A percentile compares a stretch with the other conserved stretches of the same genome.
These are phyloP conservation scores for Arabidopsis suecica DNA, from an alignment of 345 rosid genomes.

Conservation along the genomic window DNA sequence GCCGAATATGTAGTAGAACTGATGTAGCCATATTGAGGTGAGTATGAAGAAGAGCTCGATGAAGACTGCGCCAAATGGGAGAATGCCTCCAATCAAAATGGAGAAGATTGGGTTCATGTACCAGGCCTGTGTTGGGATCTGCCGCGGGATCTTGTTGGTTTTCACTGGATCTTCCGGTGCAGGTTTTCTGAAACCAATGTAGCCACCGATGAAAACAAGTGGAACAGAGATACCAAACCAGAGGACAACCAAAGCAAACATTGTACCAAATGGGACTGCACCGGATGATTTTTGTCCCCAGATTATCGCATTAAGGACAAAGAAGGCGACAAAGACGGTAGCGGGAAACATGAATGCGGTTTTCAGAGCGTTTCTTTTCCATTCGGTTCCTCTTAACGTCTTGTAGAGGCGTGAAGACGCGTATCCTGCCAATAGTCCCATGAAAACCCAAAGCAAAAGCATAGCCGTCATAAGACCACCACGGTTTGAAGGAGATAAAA, in stretches of 20 bases:
- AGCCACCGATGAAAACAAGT: constrained; percentile 75
- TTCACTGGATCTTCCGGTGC: constrained; percentile 81
- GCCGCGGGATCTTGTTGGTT: constrained; percentile 91
- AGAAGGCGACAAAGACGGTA: constrained; percentile 65
- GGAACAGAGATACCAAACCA: constrained; percentile 98
- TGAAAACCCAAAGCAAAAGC: constrained; percentile 92
- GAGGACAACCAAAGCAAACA: constrained; percentile 78
- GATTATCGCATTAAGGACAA: constrained; percentile 77
- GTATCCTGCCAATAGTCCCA: constrained; percentile 90
- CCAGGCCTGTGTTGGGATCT: constrained; percentile 84
- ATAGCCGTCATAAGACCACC: constrained; percentile 91
- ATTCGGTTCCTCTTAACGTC: constrained; percentile 82
- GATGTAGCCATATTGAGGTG: constrained; percentile 89
- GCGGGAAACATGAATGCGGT: constrained; percentile 85
- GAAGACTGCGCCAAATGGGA: constrained; percentile 95
- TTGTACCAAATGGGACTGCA: constrained; percentile 93
- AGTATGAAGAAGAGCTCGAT: constrained; percentile 94
- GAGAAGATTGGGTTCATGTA: constrained; percentile 89
- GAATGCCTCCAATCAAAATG: constrained; percentile 84
- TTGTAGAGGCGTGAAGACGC: constrained; percentile 79
- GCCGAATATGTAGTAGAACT: constrained; percentile 93
- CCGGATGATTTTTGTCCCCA: constrained; percentile 98
- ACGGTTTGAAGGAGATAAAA: constrained; percentile 91
- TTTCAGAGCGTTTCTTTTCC: constrained; percentile 80
- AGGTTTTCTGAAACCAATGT: constrained; percentile 75